Evolutionary conservation across 2,329 filamentous ascomycete genomes (phyloP).

Genomic region (Alternaria hordeiaustralica): DNA sequence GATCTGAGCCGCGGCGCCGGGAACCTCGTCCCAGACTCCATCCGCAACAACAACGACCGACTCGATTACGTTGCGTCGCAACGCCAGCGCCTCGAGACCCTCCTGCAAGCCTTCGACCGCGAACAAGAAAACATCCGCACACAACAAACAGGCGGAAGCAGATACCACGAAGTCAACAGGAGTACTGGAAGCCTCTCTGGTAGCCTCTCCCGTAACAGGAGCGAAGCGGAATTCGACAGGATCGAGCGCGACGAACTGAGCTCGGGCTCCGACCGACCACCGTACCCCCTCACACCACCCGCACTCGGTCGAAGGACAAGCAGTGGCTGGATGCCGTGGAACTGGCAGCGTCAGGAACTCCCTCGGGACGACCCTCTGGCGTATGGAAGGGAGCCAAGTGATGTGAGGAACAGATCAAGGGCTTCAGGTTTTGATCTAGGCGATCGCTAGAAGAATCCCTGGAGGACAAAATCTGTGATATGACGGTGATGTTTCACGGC

Average conservation of each 20-base stretch:
- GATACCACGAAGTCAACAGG: conserved; percentile 50
- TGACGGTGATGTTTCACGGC: conserved; percentile 11
- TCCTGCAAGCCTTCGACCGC: conserved; percentile 78
- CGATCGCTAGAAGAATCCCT: conserved; percentile 32
- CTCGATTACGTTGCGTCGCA: conserved; percentile 79
- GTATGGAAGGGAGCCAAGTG: conserved; percentile 40
- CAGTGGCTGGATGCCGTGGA: conserved; percentile 60
- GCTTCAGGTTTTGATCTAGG: conserved; percentile 42
- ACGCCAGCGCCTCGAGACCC: conserved; percentile 74
- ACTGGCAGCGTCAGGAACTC: conserved; percentile 47
- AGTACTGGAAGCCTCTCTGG: conserved; percentile 24
- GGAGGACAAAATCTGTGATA: conserved; percentile 6
- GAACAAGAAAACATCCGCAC: conserved; percentile 70
- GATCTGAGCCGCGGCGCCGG: conserved; percentile 62
- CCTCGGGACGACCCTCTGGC: conserved; percentile 42
- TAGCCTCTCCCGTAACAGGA: conserved; percentile 78
- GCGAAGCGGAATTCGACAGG: conserved; percentile 88
- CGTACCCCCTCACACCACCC: conserved; percentile 45
- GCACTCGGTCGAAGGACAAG: conserved; percentile 39
- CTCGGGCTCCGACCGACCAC: conserved; percentile 55
- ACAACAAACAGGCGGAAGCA: conserved; percentile 51
- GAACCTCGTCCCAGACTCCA: conserved; percentile 72
- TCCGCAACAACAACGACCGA: conserved; percentile 70
- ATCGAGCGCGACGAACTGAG: conserved; percentile 72
- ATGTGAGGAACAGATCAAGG: conserved; percentile 31